Evolutionary conservation across 2,329 filamentous ascomycete species (phyloP).

Genomic region (Macrophomina pseudophaseolina): DNA sequence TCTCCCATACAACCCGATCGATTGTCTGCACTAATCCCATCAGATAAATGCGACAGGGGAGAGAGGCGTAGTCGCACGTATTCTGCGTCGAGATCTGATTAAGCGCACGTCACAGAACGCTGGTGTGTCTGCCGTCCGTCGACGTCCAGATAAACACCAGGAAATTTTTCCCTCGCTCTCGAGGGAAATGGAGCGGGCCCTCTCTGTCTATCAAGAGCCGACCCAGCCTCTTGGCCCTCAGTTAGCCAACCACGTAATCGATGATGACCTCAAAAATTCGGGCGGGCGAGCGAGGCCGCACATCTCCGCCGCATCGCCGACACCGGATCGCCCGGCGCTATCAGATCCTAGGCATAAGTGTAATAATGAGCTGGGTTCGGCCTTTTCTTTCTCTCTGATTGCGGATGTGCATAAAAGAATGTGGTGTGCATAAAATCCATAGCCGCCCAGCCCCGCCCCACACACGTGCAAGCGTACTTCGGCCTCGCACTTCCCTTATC

Average conservation of each 20-base stretch:
- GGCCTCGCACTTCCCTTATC: not conserved
- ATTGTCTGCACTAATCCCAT: not conserved
- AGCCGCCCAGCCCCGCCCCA: too few relatives aligned
- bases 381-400: not conserved
- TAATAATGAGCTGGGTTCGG: not conserved
- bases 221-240: not conserved
- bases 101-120: not conserved
- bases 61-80: not conserved
- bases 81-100: not conserved
- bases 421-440: not conserved
- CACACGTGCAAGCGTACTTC: not conserved
- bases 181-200: not conserved
- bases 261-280: conserved; percentile 14
- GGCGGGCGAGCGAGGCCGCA: not conserved
- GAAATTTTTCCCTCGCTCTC: not conserved
- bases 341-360: conserved; percentile 2
- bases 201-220: not conserved
- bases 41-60: not conserved
- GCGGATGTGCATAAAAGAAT: too few relatives aligned
- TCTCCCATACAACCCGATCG: not conserved
- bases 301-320: conserved; percentile 17
- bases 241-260: conserved; percentile 6
- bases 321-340: conserved; percentile 1
- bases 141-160: not conserved
- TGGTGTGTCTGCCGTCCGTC: not conserved